These are phyloP conservation scores for Leccinum griseonigrum DNA, from an alignment of 1,284 basidiomycete species.

Conservation along the genomic window DNA sequence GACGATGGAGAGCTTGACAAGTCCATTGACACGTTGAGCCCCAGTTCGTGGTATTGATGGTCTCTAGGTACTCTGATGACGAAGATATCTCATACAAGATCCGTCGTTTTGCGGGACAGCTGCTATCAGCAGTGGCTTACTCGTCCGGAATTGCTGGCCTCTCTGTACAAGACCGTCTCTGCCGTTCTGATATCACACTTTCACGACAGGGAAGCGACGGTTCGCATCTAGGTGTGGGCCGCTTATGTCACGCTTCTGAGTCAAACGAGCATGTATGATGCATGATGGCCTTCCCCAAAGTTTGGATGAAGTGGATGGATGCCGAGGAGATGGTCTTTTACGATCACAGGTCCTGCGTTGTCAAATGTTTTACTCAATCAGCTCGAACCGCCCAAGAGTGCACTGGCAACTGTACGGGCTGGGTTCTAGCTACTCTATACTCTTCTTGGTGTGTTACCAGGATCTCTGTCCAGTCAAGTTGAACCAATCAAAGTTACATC, in stretches of 20 bases:
- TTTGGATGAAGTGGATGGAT: constrained; percentile 62
- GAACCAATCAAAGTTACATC: constrained; percentile 58
- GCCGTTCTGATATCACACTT: constrained; percentile 89
- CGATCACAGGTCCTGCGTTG: constrained; percentile 71
- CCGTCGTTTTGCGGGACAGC: constrained; percentile 88
- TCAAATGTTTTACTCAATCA: constrained; percentile 84
- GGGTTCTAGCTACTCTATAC: constrained; percentile 80
- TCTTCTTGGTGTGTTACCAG: constrained; percentile 78
- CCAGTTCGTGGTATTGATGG: constrained; percentile 5
- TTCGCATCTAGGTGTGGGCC: constrained; percentile 92
- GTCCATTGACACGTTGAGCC: constrained; percentile 32
- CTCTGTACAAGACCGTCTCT: constrained; percentile 82
- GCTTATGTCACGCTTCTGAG: constrained; percentile 81
- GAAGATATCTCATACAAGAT: constrained; percentile 99
- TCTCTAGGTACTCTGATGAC: constrained; percentile 86
- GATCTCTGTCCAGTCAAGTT: constrained; percentile 78
- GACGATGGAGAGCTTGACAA: constrained; percentile 80
- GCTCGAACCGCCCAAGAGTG: constrained; percentile 76
- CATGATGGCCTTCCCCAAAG: constrained; percentile 56
- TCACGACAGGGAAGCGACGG: constrained; percentile 93
- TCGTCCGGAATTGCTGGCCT: constrained; percentile 78
- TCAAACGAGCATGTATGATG: constrained; percentile 65
- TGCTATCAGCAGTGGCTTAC: constrained; percentile 85
- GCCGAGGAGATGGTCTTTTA: constrained; percentile 75
- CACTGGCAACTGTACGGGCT: constrained; percentile 78